Evolutionary conservation across 2,329 filamentous ascomycete genomes (phyloP).

Genomic region (Pseudogymnoascus sp.): DNA sequence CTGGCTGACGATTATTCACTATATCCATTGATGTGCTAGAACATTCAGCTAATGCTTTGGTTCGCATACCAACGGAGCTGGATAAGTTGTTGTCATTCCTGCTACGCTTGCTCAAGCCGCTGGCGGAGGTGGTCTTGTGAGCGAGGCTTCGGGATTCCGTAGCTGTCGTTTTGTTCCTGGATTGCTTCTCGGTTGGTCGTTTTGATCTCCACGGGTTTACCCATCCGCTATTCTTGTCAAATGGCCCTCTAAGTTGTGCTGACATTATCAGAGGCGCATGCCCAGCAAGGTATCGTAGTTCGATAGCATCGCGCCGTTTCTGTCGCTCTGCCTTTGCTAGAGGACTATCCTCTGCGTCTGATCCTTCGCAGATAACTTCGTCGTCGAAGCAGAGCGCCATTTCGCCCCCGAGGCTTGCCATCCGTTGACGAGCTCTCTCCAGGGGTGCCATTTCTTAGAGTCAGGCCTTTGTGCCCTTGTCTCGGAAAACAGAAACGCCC

Average conservation of each 20-base stretch:
- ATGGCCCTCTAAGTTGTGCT: constrained; percentile 55
- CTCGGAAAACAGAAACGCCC: background rate
- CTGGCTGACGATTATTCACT: background rate
- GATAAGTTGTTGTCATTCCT: background rate
- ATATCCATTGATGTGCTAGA: background rate
- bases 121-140: background rate
- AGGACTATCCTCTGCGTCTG: background rate
- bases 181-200: constrained; percentile 5
- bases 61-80: background rate
- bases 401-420: background rate
- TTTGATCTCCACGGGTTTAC: constrained; percentile 44
- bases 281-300: constrained; percentile 51
- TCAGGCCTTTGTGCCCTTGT: background rate
- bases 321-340: constrained; percentile 42
- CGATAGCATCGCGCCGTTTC: constrained; percentile 52
- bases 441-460: background rate
- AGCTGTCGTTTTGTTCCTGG: background rate
- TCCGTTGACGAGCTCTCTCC: background rate
- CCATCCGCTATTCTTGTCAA: constrained; percentile 44
- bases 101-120: background rate
- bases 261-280: constrained; percentile 51
- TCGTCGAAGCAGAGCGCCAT: constrained; percentile 1
- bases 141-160: background rate
- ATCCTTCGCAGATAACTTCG: background rate
- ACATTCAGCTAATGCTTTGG: background rate